Evolutionary conservation across 345 rosid genomes (phyloP).

Genomic region (Bruguiera gymnorhiza): DNA sequence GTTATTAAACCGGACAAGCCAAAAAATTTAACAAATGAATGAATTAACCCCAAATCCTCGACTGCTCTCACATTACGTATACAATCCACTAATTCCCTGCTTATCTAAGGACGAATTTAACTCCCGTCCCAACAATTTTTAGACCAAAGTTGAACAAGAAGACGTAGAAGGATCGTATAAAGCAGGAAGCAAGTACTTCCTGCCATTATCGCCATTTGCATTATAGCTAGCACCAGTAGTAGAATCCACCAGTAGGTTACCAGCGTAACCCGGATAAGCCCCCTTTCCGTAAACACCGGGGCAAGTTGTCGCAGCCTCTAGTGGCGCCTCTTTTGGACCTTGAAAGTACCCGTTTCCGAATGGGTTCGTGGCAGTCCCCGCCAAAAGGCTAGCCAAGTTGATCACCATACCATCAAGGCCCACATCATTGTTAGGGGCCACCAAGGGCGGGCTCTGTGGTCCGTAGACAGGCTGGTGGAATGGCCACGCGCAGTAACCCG

Average conservation of each 20-base stretch:
- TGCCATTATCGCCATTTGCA: constrained; percentile 18
- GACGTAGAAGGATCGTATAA: constrained; percentile 13
- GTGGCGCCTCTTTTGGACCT: constrained; percentile 23
- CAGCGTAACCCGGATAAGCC: constrained; percentile 26
- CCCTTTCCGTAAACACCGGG: constrained; percentile 18
- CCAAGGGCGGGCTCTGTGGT: constrained; percentile 9
- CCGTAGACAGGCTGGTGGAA: constrained; percentile 21
- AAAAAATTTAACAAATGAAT: background rate
- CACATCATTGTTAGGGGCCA: constrained; percentile 20
- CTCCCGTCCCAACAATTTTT: background rate
- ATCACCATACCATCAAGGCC: constrained; percentile 27
- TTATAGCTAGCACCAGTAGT: constrained; percentile 26
- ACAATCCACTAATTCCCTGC: background rate
- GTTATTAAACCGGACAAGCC: background rate
- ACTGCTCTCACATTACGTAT: background rate
- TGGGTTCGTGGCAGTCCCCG: constrained; percentile 24
- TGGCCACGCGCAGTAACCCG: constrained; percentile 30
- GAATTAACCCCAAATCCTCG: background rate
- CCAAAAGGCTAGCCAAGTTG: constrained; percentile 18
- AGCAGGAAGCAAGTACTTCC: constrained; percentile 29
- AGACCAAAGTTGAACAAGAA: constrained; percentile 17
- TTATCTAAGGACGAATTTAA: background rate
- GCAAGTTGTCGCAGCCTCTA: constrained; percentile 22
- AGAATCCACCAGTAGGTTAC: constrained; percentile 18
- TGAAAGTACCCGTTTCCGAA: constrained; percentile 22